These are phyloP conservation scores for Xylaria curta DNA, from an alignment of 495 filamentous ascomycete genomes.

Conservation along the genomic window DNA sequence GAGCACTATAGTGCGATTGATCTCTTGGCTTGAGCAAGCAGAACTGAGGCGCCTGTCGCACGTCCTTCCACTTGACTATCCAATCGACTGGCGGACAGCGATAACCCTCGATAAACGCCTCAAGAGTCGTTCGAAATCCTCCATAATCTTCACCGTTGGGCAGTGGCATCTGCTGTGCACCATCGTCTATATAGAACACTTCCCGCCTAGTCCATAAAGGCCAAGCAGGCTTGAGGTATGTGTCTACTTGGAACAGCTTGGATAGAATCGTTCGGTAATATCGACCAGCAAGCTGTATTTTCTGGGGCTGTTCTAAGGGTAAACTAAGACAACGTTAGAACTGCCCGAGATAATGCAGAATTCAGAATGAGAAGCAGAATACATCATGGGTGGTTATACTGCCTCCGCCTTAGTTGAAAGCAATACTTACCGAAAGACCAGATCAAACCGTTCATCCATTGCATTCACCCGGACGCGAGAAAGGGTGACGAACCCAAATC, in stretches of 20 bases:
- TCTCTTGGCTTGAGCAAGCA: conserved; percentile 73
- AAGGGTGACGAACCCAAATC: conserved; percentile 74
- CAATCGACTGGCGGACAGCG: conserved; percentile 77
- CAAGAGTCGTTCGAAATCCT: conserved; percentile 80
- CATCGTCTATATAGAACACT: conserved; percentile 67
- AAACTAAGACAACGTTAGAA: conserved; percentile 51
- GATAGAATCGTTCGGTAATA: conserved; percentile 78
- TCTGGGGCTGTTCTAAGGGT: conserved; percentile 67
- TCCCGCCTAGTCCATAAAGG: conserved; percentile 69
- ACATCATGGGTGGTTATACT: neutral
- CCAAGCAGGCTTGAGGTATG: conserved; percentile 85
- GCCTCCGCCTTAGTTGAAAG: neutral
- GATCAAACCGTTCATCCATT: conserved; percentile 82
- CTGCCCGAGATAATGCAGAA: neutral
- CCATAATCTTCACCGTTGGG: conserved; percentile 75
- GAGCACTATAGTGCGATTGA: conserved; percentile 65
- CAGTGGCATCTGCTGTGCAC: conserved; percentile 56
- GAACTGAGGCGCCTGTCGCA: conserved; percentile 82
- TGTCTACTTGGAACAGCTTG: conserved; percentile 72
- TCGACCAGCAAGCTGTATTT: conserved; percentile 79
- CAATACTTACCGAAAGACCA: conserved; percentile 73
- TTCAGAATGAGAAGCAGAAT: conserved; percentile 10
- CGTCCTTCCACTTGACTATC: conserved; percentile 72
- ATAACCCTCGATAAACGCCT: conserved; percentile 86
- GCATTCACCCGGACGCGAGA: conserved; percentile 66